phyloP scores from a whole-genome alignment of 2,329 filamentous ascomycete genomes.

The Trichoderma sp. region DNA sequence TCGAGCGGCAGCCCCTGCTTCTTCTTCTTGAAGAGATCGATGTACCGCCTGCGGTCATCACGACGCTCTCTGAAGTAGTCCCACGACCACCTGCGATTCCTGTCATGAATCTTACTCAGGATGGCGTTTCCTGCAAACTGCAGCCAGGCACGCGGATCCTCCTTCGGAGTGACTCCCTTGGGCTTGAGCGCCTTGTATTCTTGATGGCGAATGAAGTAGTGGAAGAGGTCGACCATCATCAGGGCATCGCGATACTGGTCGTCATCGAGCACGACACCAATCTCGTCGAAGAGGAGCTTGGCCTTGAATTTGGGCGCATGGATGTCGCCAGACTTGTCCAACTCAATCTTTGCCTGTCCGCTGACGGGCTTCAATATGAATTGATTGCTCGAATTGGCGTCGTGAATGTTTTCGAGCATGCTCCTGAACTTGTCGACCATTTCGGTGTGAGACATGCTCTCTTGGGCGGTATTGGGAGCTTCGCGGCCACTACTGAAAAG shows the following conservation, averaged over 20 bases:
- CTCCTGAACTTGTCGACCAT: slow-evolving; percentile 75
- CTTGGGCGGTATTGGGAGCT: slow-evolving; percentile 48
- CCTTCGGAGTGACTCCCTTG: slow-evolving; percentile 75
- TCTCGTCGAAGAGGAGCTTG: slow-evolving; percentile 90
- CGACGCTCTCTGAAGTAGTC: slow-evolving; percentile 89
- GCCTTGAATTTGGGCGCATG: slow-evolving; percentile 86
- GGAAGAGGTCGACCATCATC: slow-evolving; percentile 98
- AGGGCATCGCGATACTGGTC: slow-evolving; percentile 95
- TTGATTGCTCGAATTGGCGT: slow-evolving; percentile 67
- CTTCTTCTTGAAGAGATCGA: slow-evolving; percentile 93
- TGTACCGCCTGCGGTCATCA: slow-evolving; percentile 86
- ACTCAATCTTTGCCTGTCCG: slow-evolving; percentile 88
- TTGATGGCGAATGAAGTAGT: slow-evolving; percentile 96
- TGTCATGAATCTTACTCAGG: slow-evolving; percentile 90
- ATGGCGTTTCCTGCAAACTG: slow-evolving; percentile 88
- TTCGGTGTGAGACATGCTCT: slow-evolving; percentile 70
- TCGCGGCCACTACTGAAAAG: slow-evolving; percentile 83
- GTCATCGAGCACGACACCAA: slow-evolving; percentile 96
- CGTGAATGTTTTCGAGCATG: slow-evolving; percentile 75
- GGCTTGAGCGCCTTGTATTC: slow-evolving; percentile 94
- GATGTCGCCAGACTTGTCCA: slow-evolving; percentile 86
- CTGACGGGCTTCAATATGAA: slow-evolving; percentile 96
- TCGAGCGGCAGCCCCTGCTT: slow-evolving; percentile 74
- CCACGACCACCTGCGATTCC: slow-evolving; percentile 93
- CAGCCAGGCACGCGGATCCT: slow-evolving; percentile 91